phyloP scores from a whole-genome alignment of 2,329 filamentous ascomycete genomes.

The Sclerotinia nivalis region DNA sequence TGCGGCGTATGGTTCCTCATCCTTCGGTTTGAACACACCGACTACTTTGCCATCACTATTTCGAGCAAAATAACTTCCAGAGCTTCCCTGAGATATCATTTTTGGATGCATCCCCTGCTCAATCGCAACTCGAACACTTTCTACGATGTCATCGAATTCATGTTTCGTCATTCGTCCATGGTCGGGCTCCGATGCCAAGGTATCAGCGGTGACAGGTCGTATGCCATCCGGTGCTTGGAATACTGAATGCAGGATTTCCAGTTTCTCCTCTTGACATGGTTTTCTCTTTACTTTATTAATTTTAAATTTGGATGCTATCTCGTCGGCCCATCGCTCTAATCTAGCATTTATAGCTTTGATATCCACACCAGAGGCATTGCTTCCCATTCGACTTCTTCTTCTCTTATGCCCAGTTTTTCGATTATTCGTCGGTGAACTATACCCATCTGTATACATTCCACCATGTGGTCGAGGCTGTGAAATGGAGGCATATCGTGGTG shows the following conservation, averaged over 20 bases:
- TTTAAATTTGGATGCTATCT: conserved; percentile 97
- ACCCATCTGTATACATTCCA: conserved; percentile 55
- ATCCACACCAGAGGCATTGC: conserved; percentile 85
- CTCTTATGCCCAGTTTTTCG: conserved; percentile 46
- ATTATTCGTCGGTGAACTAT: conserved; percentile 44
- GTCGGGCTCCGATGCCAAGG: conserved; percentile 60
- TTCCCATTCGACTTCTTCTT: conserved; percentile 55
- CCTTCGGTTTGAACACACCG: conserved; percentile 98
- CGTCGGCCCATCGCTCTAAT: conserved; percentile 93
- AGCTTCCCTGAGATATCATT: conserved; percentile 96
- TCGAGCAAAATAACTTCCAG: conserved; percentile 95
- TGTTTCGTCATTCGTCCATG: conserved; percentile 70
- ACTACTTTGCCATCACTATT: conserved; percentile 92
- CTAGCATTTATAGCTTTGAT: conserved; percentile 98
- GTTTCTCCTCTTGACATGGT: conserved; percentile 74
- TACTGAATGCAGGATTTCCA: conserved; percentile 97
- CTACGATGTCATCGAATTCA: conserved; percentile 85
- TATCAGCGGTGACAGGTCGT: conserved; percentile 74
- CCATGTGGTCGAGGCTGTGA: conserved; percentile 61
- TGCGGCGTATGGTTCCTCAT: conserved; percentile 96
- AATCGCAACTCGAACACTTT: conserved; percentile 88
- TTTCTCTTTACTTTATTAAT: conserved; percentile 74
- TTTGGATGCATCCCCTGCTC: conserved; percentile 88
- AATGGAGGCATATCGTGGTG: conserved; percentile 65
- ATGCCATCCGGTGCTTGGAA: conserved; percentile 92